Percentiles rank a stretch among this genome's conserved stretches.
Evolutionary conservation across 192 early-diverging fungal genomes (phyloP).

Genomic region (Rhizoclosmatium globosum): DNA sequence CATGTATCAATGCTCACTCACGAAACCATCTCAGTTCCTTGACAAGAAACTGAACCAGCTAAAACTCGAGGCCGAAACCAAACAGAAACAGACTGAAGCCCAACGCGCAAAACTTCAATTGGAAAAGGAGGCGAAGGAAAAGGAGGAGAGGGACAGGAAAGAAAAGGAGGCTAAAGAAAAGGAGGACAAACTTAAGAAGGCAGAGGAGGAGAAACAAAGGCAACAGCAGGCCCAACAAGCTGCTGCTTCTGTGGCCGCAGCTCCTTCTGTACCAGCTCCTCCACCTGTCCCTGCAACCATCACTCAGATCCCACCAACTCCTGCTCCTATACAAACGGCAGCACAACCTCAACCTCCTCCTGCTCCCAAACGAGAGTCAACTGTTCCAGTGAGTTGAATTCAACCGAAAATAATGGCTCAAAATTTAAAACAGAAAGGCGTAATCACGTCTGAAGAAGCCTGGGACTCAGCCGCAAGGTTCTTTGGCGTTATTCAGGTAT

Average conservation of each 20-base stretch:
- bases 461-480: conserved; percentile 28
- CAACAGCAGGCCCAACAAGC: not conserved
- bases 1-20: not conserved
- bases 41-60: not conserved
- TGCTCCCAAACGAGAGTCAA: not conserved
- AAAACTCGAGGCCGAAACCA: not conserved
- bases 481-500: conserved; percentile 23
- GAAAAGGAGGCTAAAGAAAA: conserved; percentile 7
- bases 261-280: conserved; percentile 8
- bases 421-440: not conserved
- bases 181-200: conserved; percentile 11
- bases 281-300: conserved; percentile 7
- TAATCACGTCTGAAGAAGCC: conserved; percentile 24
- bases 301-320: not conserved
- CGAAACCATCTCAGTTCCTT: not conserved
- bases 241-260: conserved; percentile 18
- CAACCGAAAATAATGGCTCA: not conserved
- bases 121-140: conserved; percentile 16
- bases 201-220: conserved; percentile 16
- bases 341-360: not conserved
- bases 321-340: not conserved
- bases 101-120: not conserved
- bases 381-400: conserved; percentile 3
- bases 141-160: conserved; percentile 10
- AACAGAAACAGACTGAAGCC: not conserved